A percentile compares a stretch with the other conserved stretches of the same genome.
Evolutionary conservation across 2,329 filamentous ascomycete genomes (phyloP).

Genomic region (Aspergillus viridinutans): DNA sequence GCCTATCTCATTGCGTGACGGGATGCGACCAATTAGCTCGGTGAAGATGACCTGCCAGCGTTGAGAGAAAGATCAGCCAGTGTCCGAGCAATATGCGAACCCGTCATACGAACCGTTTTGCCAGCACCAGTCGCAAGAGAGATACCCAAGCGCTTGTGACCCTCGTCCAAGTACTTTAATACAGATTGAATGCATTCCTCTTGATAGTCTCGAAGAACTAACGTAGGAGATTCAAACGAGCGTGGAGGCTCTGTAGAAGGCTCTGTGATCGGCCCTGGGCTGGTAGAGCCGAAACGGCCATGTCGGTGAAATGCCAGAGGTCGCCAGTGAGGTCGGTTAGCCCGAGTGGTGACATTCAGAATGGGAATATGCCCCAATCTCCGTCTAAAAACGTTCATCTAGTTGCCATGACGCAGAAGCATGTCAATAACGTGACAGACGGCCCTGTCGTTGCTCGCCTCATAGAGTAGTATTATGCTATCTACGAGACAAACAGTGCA

Average conservation of each 20-base stretch:
- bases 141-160: slow-evolving; percentile 75
- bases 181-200: slow-evolving; percentile 87
- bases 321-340: slow-evolving; percentile 10
- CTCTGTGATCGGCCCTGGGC: slow-evolving; percentile 5
- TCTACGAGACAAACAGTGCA: slow-evolving; percentile 33
- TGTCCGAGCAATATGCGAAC: neutral
- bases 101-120: slow-evolving; percentile 64
- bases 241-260: slow-evolving; percentile 5
- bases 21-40: slow-evolving; percentile 78
- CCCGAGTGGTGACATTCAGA: slow-evolving; percentile 11
- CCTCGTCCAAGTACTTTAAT: slow-evolving; percentile 61
- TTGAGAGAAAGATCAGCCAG: neutral
- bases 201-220: slow-evolving; percentile 77
- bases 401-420: slow-evolving; percentile 9
- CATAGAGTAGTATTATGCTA: neutral
- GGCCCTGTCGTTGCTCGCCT: neutral
- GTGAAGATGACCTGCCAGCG: slow-evolving; percentile 81
- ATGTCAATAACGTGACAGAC: neutral
- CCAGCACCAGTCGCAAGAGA: slow-evolving; percentile 85
- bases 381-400: slow-evolving; percentile 29
- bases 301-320: slow-evolving; percentile 22
- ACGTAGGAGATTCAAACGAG: slow-evolving; percentile 22
- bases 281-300: slow-evolving; percentile 22
- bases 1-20: slow-evolving; percentile 52
- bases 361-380: slow-evolving; percentile 20